Conservation (phyloP, 139 green algal genomes). For the Astrephomene gubernaculifera region DNA sequence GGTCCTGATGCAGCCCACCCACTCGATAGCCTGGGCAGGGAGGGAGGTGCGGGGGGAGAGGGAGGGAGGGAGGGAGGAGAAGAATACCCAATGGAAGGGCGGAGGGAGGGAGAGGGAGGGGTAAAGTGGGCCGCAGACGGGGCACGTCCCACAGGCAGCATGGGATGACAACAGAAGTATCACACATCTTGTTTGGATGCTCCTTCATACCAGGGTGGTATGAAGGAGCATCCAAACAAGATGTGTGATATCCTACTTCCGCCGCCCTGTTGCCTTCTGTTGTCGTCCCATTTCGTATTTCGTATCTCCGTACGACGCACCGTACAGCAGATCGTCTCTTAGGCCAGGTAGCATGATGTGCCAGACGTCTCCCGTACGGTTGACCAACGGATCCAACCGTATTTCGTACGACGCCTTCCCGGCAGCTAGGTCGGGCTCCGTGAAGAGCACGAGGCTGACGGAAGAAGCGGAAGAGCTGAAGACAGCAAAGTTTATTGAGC, state of each 20-base stretch:
- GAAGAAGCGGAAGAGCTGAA: constrained; percentile 66
- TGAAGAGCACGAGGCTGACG: constrained; percentile 90
- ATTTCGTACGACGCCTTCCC: constrained; percentile 69
- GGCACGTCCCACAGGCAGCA: no score
- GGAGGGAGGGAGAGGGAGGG: not conserved
- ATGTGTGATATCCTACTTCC: no score
- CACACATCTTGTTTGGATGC: no score
- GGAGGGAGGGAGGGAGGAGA: not conserved
- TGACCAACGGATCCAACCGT: constrained; percentile 72
- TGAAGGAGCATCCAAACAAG: no score
- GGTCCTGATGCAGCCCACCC: constrained; percentile 52
- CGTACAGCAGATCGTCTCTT: constrained; percentile 78
- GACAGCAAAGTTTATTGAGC: constrained; percentile 90
- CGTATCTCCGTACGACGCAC: constrained; percentile 53
- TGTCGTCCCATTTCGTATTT: no score
- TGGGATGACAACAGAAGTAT: no score
- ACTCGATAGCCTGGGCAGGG: constrained; percentile 67
- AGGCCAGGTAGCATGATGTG: constrained; percentile 86
- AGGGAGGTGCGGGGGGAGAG: not conserved
- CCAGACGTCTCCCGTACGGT: constrained; percentile 88
- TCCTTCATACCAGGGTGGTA: no score
- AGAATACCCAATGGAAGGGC: no score
- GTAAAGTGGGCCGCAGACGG: no score
- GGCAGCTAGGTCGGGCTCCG: constrained; percentile 75
- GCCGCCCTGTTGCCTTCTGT: no score